Percentiles rank a stretch among this genome's conserved stretches.
Conservation (phyloP, 1,284 basidiomycete genomes). For the Cutaneotrichosporon dermatis region DNA sequence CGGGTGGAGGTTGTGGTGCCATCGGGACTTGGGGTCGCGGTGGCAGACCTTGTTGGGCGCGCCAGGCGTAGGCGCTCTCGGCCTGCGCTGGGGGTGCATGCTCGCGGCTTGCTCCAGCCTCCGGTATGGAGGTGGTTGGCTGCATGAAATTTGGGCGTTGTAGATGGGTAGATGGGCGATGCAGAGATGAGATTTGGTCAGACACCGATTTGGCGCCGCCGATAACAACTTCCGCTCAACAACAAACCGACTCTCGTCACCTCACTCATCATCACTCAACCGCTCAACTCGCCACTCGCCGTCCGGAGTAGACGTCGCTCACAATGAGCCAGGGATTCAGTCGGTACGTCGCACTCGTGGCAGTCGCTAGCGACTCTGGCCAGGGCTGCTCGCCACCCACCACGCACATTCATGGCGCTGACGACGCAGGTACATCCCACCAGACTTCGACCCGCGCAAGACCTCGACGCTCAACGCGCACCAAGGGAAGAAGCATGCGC, state of each 20-base stretch:
- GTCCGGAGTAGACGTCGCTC: background rate
- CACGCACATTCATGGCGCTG: conserved; percentile 47
- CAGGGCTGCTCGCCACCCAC: too few species aligned
- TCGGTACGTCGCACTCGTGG: conserved; percentile 51
- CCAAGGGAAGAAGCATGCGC: conserved; percentile 76
- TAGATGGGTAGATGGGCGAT: background rate
- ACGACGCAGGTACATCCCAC: conserved; percentile 75
- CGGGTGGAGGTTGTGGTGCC: background rate
- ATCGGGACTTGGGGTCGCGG: too few species aligned
- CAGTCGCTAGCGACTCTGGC: background rate
- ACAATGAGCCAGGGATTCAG: conserved; percentile 60
- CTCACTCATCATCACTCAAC: background rate
- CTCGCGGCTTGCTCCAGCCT: background rate
- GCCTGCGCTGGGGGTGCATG: background rate
- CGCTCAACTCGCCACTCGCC: background rate
- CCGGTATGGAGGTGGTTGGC: background rate
- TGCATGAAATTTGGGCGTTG: background rate
- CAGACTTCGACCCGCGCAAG: conserved; percentile 78
- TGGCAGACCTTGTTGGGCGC: background rate
- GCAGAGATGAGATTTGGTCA: background rate
- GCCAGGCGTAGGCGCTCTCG: background rate
- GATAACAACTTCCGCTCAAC: background rate
- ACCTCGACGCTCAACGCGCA: conserved; percentile 77
- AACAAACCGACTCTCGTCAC: background rate
- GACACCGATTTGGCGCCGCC: too few species aligned